These are phyloP conservation scores for Pythium apleroticum DNA, from an alignment of 352 stramenopile species.

Conservation along the genomic window DNA sequence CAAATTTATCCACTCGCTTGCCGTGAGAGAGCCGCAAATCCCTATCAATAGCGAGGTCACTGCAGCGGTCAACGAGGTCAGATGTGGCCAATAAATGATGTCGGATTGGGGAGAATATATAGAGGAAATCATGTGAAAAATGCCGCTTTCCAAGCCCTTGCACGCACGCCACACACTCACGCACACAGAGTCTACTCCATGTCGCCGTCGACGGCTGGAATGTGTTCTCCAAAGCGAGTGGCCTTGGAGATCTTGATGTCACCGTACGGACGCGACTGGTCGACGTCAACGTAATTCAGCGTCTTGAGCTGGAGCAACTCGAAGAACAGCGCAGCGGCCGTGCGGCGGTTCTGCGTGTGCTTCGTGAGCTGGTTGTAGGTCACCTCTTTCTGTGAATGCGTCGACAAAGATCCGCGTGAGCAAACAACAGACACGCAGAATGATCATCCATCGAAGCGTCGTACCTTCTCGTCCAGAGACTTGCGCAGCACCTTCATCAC, in stretches of 20 bases:
- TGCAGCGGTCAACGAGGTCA: not conserved
- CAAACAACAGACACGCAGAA: not conserved
- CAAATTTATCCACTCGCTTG: not conserved
- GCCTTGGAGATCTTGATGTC: conserved; percentile 92
- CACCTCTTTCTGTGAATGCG: conserved; percentile 47
- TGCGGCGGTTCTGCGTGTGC: conserved; percentile 81
- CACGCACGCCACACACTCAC: conserved; percentile 1
- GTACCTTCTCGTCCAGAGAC: conserved; percentile 70
- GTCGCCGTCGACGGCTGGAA: conserved; percentile 72
- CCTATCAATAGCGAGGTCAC: conserved; percentile 16
- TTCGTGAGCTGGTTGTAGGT: conserved; percentile 88
- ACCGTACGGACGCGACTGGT: conserved; percentile 92
- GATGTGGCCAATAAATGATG: conserved; percentile 18
- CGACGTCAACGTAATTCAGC: conserved; percentile 95
- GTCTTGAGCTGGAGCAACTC: conserved; percentile 98
- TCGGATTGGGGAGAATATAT: conserved; percentile 6
- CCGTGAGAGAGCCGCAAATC: not conserved
- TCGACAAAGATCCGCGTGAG: not conserved
- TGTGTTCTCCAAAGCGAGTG: conserved; percentile 65
- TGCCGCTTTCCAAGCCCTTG: conserved; percentile 10
- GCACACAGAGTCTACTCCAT: conserved; percentile 25
- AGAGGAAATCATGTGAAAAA: conserved; percentile 11
- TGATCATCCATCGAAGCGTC: not conserved
- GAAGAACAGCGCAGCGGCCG: conserved; percentile 94
- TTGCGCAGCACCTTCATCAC: conserved; percentile 90